A percentile compares a stretch with the other conserved stretches of the same genome.
Conservation (phyloP, 1,284 basidiomycete species). For the Heliocybe sulcata region DNA sequence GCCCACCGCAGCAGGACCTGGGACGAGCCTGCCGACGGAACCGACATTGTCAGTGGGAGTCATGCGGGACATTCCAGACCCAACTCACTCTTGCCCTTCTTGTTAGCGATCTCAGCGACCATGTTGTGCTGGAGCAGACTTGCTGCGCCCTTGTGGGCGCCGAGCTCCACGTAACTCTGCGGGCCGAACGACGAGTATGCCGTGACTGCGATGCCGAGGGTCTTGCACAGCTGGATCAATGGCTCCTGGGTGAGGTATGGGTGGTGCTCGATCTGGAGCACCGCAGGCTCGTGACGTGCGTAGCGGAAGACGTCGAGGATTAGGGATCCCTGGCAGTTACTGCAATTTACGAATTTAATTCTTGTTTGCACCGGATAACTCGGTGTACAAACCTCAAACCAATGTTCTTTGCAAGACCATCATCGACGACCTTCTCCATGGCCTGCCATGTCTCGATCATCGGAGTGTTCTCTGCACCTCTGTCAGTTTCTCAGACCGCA, state of each 20-base stretch:
- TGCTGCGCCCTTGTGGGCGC: conserved; percentile 38
- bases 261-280: conserved; percentile 74
- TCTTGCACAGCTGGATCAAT: conserved; percentile 52
- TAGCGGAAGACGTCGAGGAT: conserved; percentile 64
- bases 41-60: not conserved
- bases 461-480: conserved; percentile 46
- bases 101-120: conserved; percentile 39
- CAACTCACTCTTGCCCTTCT: conserved; percentile 51
- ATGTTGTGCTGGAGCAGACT: conserved; percentile 48
- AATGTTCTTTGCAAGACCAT: conserved; percentile 66
- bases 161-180: conserved; percentile 62
- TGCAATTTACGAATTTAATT: conserved; percentile 16
- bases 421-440: conserved; percentile 70
- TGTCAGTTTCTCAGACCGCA: not conserved
- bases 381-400: conserved; percentile 44
- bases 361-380: not conserved
- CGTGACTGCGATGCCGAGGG: conserved; percentile 61
- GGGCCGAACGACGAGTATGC: conserved; percentile 78
- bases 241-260: conserved; percentile 69
- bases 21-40: conserved; percentile 33
- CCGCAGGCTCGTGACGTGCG: conserved; percentile 63
- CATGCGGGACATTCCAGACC: not conserved
- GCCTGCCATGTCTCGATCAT: conserved; percentile 72
- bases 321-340: conserved; percentile 59
- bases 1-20: conserved; percentile 76